Evolutionary conservation across 768 basidiomycete genomes (phyloP).

Genomic region (Sporobolomyces pararoseus): DNA sequence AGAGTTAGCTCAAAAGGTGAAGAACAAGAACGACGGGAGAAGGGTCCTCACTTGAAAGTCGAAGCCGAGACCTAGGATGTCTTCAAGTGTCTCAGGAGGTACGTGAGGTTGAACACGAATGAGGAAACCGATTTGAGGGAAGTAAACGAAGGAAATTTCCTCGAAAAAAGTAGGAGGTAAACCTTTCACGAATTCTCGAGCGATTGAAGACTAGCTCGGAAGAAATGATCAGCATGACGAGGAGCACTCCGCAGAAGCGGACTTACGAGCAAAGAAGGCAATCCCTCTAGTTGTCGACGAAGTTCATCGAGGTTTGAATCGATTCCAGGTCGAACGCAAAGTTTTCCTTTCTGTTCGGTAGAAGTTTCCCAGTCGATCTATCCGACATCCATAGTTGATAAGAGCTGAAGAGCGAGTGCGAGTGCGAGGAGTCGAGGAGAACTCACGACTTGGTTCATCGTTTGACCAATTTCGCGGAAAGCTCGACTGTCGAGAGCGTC

Average conservation of each 20-base stretch:
- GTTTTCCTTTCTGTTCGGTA: slow-evolving; percentile 56
- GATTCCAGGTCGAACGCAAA: slow-evolving; percentile 71
- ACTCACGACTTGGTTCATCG: slow-evolving; percentile 67
- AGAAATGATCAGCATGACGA: not conserved
- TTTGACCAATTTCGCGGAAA: slow-evolving; percentile 66
- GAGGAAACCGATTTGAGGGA: slow-evolving; percentile 80
- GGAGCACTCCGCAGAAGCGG: not conserved
- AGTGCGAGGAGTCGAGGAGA: too few relatives aligned
- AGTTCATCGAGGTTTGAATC: slow-evolving; percentile 81
- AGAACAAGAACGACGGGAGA: not conserved
- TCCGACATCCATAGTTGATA: too few relatives aligned
- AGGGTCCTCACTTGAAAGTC: slow-evolving; percentile 56
- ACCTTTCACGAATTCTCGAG: slow-evolving; percentile 62
- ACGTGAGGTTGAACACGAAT: slow-evolving; percentile 13
- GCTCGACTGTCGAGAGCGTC: slow-evolving; percentile 59
- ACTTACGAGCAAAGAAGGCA: slow-evolving; percentile 71
- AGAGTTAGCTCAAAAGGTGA: not conserved
- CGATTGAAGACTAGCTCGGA: slow-evolving; percentile 65
- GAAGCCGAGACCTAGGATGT: slow-evolving; percentile 64
- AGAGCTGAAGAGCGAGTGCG: not conserved
- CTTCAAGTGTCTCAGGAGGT: slow-evolving; percentile 64
- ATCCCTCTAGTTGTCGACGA: slow-evolving; percentile 76
- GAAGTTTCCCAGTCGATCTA: slow-evolving; percentile 97
- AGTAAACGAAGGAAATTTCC: slow-evolving; percentile 81
- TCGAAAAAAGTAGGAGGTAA: slow-evolving; percentile 60